Conservation (phyloP, 1,284 basidiomycete species). For the Lentinula novae-zelandiae region DNA sequence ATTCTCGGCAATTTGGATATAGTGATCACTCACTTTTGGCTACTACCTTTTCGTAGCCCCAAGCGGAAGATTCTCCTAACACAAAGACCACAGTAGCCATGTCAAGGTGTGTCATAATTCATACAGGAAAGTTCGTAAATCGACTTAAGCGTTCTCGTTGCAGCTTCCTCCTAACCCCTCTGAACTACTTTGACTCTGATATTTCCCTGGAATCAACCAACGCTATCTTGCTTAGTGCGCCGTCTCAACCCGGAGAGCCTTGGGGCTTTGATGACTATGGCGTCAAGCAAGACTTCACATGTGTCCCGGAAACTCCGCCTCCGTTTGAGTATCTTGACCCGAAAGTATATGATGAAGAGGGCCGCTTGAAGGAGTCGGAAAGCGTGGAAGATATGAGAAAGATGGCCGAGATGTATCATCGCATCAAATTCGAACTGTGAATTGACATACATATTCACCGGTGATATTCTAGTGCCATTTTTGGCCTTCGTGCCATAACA, state of each 20-base stretch:
- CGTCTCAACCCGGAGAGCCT: slow-evolving; percentile 32
- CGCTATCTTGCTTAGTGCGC: slow-evolving; percentile 46
- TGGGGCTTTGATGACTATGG: slow-evolving; percentile 51
- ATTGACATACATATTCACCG: background rate
- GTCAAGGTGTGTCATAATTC: slow-evolving; percentile 36
- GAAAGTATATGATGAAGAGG: slow-evolving; percentile 32
- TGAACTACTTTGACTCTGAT: slow-evolving; percentile 66
- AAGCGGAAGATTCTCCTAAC: slow-evolving; percentile 58
- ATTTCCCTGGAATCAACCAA: slow-evolving; percentile 54
- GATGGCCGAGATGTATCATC: slow-evolving; percentile 39
- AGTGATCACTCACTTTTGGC: background rate
- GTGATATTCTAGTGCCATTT: background rate
- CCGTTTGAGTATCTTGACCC: slow-evolving; percentile 41
- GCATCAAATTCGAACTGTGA: slow-evolving; percentile 31
- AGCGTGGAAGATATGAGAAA: slow-evolving; percentile 39
- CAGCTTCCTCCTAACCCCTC: slow-evolving; percentile 56
- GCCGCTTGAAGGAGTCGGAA: slow-evolving; percentile 25
- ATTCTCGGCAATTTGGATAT: background rate
- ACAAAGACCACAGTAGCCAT: slow-evolving; percentile 59
- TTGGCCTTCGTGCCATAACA: no score
- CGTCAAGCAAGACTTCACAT: slow-evolving; percentile 41
- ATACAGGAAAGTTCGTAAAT: background rate
- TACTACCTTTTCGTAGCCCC: slow-evolving; percentile 33
- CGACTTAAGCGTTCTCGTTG: background rate
- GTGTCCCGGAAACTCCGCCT: slow-evolving; percentile 38